Evolutionary conservation across 2,329 filamentous ascomycete genomes (phyloP).

Genomic region (Chaetomium sp.): DNA sequence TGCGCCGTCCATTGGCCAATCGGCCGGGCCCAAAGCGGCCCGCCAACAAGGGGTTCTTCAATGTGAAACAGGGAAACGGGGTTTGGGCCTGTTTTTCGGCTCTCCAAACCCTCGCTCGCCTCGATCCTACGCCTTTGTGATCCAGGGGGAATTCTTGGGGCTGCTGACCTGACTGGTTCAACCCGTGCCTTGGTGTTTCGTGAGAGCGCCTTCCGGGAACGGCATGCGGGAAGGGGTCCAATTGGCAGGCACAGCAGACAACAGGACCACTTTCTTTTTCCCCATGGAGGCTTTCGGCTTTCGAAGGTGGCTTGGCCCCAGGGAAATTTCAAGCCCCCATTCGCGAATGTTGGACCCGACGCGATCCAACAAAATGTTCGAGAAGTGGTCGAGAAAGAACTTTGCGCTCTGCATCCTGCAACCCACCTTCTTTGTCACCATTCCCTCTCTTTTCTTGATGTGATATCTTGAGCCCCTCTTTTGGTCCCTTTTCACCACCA

Average conservation of each 20-base stretch:
- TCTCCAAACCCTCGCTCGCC: not conserved
- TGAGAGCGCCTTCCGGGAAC: conserved; percentile 14
- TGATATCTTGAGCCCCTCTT: conserved; percentile 8
- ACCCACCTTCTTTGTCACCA: conserved; percentile 19
- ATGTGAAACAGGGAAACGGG: conserved; percentile 26
- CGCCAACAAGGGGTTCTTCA: conserved; percentile 13
- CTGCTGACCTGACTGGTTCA: conserved; percentile 1
- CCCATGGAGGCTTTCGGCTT: not conserved
- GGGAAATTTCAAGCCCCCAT: conserved; percentile 23
- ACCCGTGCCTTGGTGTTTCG: conserved; percentile 22
- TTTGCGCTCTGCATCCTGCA: conserved; percentile 1
- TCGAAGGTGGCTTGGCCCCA: not conserved
- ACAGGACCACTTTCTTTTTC: not conserved
- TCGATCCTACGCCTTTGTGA: not conserved
- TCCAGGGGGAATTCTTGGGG: not conserved
- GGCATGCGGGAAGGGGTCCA: conserved; percentile 9
- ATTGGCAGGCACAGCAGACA: conserved; percentile 6
- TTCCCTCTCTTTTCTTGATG: conserved; percentile 17
- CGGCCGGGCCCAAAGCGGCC: conserved; percentile 14
- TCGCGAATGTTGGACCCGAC: not conserved
- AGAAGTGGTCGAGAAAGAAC: not conserved
- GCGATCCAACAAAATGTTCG: conserved; percentile 8
- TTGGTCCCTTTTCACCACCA: conserved; percentile 3
- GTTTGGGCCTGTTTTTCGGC: not conserved
- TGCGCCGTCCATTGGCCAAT: conserved; percentile 23